Evolutionary conservation across 495 filamentous ascomycete genomes (phyloP), one percentile per base, ranked within the genome.

Genomic region (Penicillium silybi): DNA sequence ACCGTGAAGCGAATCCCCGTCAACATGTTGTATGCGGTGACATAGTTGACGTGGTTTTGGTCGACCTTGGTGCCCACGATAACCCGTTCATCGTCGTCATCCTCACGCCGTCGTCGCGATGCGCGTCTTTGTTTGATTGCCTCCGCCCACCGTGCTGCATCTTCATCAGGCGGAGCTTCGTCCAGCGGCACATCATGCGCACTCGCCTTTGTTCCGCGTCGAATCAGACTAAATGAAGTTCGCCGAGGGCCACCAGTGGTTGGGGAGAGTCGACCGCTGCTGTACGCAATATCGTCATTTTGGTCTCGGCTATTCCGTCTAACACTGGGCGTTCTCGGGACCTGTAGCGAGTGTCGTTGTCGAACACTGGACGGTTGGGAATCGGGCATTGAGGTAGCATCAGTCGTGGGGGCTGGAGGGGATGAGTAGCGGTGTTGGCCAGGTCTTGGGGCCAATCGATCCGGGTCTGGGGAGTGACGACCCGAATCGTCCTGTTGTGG

Each of bases 21-120:
- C 71, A 99, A 81, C 93, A 99, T 99, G 70, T 99, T 97, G 71
- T 99, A 99, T 29, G 95, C 92, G 6, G 89, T 97, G 17, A 96
- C 90, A 85, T 90, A 99, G 69, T 99, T 99, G 43, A 88, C 89
- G 67, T 99, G 93, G 59, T 89, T 88, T 72, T 96, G 91, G 66
- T 97, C 93, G 32, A 99, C 93, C 70, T 96, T 97, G 19, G 91
- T 97, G 43, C 93, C 93, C n/a, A 99, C 91, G 46, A 95, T 80
- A 29, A 96, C 91, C 48, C 90, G 80, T 56, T 97, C 93, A 57
- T 97, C 95, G 52, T 96, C 88, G 55, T 96, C 92, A 26, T 95
- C 87, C 53, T 97, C 92, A 59, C 85, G 86, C 54, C 81, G 79
- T 67, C 82, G 86, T 64, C 85, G 79, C 61, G 87, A 92, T 32